A percentile compares a stretch with the other conserved stretches of the same genome.
These are phyloP conservation scores for Dipodascus albidus DNA, from an alignment of 805 yeast species.

Conservation along the genomic window DNA sequence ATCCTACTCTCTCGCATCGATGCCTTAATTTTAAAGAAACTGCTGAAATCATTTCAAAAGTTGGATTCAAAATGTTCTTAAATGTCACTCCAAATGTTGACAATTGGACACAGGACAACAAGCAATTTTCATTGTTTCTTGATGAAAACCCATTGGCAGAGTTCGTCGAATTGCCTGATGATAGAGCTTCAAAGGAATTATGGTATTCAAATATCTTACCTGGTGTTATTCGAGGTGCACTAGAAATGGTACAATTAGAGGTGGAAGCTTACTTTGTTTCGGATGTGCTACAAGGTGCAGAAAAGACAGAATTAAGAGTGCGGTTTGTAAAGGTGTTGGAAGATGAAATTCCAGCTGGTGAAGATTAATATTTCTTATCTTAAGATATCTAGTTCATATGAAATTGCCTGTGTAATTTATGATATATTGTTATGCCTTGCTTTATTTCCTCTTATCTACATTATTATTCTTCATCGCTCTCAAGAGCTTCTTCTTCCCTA, in stretches of 20 bases:
- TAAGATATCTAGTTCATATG: neutral
- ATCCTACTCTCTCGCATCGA: slow-evolving; percentile 30
- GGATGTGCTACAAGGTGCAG: slow-evolving; percentile 77
- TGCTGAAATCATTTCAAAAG: slow-evolving; percentile 71
- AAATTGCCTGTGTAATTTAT: neutral
- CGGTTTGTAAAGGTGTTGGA: slow-evolving; percentile 60
- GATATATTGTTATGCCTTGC: neutral
- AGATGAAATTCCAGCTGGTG: slow-evolving; percentile 97
- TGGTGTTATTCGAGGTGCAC: slow-evolving; percentile 83
- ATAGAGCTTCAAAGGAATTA: slow-evolving; percentile 53
- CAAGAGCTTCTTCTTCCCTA: slow-evolving; percentile 6
- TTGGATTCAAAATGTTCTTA: slow-evolving; percentile 84
- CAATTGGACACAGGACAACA: slow-evolving; percentile 68
- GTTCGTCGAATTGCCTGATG: slow-evolving; percentile 88
- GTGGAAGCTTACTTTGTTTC: slow-evolving; percentile 72
- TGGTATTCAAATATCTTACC: slow-evolving; percentile 91
- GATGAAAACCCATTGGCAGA: slow-evolving; percentile 88
- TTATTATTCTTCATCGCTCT: neutral
- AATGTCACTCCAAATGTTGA: slow-evolving; percentile 68
- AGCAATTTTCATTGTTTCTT: slow-evolving; percentile 59
- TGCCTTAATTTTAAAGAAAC: slow-evolving; percentile 75
- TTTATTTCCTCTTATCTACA: neutral
- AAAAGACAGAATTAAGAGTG: slow-evolving; percentile 66
- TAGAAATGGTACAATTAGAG: slow-evolving; percentile 93
- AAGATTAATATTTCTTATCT: slow-evolving; percentile 34